Evolutionary conservation across 1,284 basidiomycete genomes (phyloP).

Genomic region (Sporisorium reilianum): DNA sequence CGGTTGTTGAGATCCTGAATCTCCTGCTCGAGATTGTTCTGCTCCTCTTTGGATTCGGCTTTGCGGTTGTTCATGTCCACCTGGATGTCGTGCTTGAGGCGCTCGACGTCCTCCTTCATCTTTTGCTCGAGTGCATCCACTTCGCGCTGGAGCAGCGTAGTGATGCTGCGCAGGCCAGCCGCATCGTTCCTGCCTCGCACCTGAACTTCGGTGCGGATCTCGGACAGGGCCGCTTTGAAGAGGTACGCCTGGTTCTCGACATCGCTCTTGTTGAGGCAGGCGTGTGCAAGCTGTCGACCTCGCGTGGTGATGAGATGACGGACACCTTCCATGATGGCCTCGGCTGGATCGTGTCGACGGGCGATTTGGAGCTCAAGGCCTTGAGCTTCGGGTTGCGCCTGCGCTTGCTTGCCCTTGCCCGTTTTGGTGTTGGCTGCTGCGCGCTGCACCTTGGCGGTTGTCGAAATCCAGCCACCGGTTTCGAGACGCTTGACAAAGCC

Average conservation of each 20-base stretch:
- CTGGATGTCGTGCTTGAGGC: conserved; percentile 93
- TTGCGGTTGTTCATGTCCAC: conserved; percentile 96
- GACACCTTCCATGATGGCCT: conserved; percentile 83
- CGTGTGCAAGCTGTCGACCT: conserved; percentile 79
- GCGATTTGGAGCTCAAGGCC: conserved; percentile 31
- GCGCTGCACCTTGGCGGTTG: conserved; percentile 19
- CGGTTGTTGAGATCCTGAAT: conserved; percentile 78
- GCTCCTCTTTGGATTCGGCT: conserved; percentile 87
- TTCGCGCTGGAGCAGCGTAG: conserved; percentile 83
- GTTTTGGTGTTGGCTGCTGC: conserved; percentile 13
- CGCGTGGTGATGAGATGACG: conserved; percentile 82
- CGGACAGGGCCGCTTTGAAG: conserved; percentile 91
- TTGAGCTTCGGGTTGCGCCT: conserved; percentile 16
- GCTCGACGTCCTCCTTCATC: conserved; percentile 92
- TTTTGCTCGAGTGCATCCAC: conserved; percentile 87
- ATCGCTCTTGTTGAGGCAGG: conserved; percentile 84
- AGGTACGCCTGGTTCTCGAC: conserved; percentile 83
- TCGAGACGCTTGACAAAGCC: conserved; percentile 60
- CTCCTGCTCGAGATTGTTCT: conserved; percentile 86
- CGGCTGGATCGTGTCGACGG: conserved; percentile 64
- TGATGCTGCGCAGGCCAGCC: conserved; percentile 80
- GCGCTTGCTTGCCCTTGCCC: conserved; percentile 25
- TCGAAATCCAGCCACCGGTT: conserved; percentile 57
- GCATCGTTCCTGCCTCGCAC: conserved; percentile 87
- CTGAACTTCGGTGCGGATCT: conserved; percentile 87